Conservation (phyloP, 139 green algal species). For the Gonium pectorale region DNA sequence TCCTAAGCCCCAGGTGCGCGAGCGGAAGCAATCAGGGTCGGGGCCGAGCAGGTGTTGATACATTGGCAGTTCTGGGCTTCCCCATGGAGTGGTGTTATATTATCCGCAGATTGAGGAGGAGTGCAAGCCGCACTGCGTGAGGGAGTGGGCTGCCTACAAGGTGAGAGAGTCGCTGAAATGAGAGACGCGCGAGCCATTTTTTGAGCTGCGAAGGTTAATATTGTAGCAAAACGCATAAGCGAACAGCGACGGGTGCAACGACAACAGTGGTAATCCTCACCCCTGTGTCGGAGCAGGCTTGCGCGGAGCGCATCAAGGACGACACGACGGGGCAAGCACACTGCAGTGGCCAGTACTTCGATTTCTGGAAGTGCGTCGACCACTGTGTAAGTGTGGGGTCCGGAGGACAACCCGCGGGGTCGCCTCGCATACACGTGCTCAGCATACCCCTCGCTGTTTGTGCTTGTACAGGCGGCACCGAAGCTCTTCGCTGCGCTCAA, state of each 20-base stretch:
- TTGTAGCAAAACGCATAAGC: no score
- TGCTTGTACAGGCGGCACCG: conserved; percentile 43
- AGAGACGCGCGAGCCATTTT: no score
- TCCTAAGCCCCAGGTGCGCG: conserved; percentile 63
- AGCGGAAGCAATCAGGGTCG: no score
- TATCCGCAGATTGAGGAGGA: conserved; percentile 69
- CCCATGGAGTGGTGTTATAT: no score
- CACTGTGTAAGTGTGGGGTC: conserved; percentile 68
- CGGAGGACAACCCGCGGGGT: no score
- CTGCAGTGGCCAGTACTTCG: conserved; percentile 85
- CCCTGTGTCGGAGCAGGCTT: conserved; percentile 60
- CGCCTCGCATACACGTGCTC: no score
- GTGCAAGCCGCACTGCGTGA: conserved; percentile 74
- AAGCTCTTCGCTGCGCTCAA: conserved; percentile 52
- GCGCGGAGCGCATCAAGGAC: conserved; percentile 75
- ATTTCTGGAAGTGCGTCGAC: conserved; percentile 84
- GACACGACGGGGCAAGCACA: conserved; percentile 76
- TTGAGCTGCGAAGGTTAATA: no score
- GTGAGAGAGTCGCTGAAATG: no score
- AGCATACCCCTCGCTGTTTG: not conserved
- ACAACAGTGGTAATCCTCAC: no score
- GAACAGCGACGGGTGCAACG: no score
- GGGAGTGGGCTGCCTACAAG: conserved; percentile 69
- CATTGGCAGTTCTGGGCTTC: no score
- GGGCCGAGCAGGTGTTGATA: no score